phyloP scores from a whole-genome alignment of 2,329 filamentous ascomycete species.

The Trichoderma sp. region DNA sequence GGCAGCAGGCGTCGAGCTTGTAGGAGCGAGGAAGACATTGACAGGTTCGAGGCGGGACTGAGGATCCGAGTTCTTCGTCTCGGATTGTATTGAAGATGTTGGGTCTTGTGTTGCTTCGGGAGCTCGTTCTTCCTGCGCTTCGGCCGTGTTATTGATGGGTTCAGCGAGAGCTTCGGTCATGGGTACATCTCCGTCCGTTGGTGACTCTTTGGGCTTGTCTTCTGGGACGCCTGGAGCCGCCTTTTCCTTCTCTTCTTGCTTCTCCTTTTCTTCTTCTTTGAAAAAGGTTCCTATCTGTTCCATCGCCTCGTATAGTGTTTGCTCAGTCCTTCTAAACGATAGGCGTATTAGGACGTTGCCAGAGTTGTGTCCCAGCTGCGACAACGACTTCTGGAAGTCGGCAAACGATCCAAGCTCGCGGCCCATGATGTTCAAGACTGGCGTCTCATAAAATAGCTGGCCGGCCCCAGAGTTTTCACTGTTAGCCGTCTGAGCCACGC shows the following conservation, averaged over 20 bases:
- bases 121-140: neutral
- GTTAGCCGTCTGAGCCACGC: slow-evolving; percentile 63
- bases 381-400: slow-evolving; percentile 86
- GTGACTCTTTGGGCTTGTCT: slow-evolving; percentile 18
- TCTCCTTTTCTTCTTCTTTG: slow-evolving; percentile 47
- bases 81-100: slow-evolving; percentile 26
- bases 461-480: slow-evolving; percentile 63
- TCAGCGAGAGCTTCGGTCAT: slow-evolving; percentile 31
- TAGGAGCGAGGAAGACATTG: slow-evolving; percentile 76
- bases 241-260: slow-evolving; percentile 25
- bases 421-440: slow-evolving; percentile 80
- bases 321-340: slow-evolving; percentile 72
- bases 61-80: slow-evolving; percentile 23
- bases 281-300: slow-evolving; percentile 77
- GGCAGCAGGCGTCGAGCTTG: slow-evolving; percentile 72
- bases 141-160: neutral
- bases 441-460: slow-evolving; percentile 84
- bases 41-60: slow-evolving; percentile 53
- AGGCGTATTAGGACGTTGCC: slow-evolving; percentile 80
- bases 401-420: slow-evolving; percentile 74
- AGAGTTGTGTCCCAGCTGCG: slow-evolving; percentile 82
- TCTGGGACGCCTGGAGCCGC: neutral
- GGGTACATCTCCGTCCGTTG: slow-evolving; percentile 28
- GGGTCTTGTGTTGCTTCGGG: slow-evolving; percentile 19
- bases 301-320: slow-evolving; percentile 84